Base-by-base conservation (phyloP, 352 stramenopile species). In the Pythium scleroteichum region DNA sequence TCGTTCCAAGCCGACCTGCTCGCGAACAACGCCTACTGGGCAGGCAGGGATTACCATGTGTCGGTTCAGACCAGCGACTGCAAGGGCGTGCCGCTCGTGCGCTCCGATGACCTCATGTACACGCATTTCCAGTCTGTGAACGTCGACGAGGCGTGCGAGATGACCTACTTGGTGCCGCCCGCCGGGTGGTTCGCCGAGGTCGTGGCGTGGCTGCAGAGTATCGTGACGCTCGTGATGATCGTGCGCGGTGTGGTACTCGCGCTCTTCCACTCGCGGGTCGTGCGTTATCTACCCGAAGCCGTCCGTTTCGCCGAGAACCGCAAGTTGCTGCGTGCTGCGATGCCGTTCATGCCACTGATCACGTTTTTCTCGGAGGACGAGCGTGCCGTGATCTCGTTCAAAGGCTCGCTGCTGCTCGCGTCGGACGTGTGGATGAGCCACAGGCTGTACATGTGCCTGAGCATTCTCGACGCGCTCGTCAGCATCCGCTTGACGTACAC, bases 361-460 rank as follows among this genome's bases (percentile, higher is more conserved):
- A 72, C 62, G 8, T 62, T 53, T 20, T 64, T 71, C 42, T 51
- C 77, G 7, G 75, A 10, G 59, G 83, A 27, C 68, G 73, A 22
- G 6, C 71, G 63, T 13, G 26, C 64, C 0, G 64, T 83, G 3
- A 78, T 87, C 27, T 62, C 68, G 4, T 82, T 85, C 47, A 82
- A 82, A 24, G 78, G 78, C 20, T 59, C 59, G 45, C 38, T 74
- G 1, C 55, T 85, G 19, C 79, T 82, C 60, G 76, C 69, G 0
- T 85, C 78, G 3, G 72, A 85, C 27, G 53, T 79, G 2, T 85
- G 78, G 78, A 82, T 85, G 51, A 86, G 82, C 51, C 74, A 88
- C 45, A 86, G 76, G 79, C 60, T 85, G 1, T 86, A 86, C 56
- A 83, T 85, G 6, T 27, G 66, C 4, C 40, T 86, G 1, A 83